Evolutionary conservation across 2,329 filamentous ascomycete species (phyloP), one percentile per base, ranked within the genome.

Genomic region (Paecilomyces sp.): DNA sequence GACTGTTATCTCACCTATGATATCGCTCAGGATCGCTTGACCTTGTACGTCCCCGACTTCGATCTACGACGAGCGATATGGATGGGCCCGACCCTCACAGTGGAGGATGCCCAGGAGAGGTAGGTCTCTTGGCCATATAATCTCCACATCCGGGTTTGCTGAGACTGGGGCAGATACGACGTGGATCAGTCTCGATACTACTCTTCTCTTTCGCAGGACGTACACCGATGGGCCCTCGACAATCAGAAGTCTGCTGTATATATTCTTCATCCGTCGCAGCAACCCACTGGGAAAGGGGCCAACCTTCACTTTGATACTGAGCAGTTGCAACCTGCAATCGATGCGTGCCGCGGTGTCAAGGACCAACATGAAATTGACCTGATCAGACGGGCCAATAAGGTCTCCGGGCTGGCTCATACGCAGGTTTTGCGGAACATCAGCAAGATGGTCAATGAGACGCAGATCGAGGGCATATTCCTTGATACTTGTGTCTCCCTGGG

Each of bases 391-490:
- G 89, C 89, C 58, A 92, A 91, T 73, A 77, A 81, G 57, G 81
- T 92, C 62, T 89, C 87, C 18, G 81, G 81, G n/a, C 78, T 82
- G 22, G 89, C 86, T 1, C 89, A 92, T 74, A 81, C 79, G 41
- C 82, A 81, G 18, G 83, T 89, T 2, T 75, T 90, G 50, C 76
- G 84, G 66, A 77, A 76, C 34, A 89, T 88, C 34, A 83, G 81
- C 64, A 77, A 79, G 28, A 89, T 88, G 25, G 80, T 79, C 64
- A 93, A 91, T 68, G 92, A 97, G 80, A 82, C 85, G 34, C 89
- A 97, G 72, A 85, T 97, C 33, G 88, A 96, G 72, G 92, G 87
- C 1, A 76, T 87, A 0, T 96, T 97, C 71, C 74, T 95, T 11
- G 86, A 90, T 70, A 81, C 83, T 31, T 95, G 90, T 72, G 84